Evolutionary conservation across 192 early-diverging fungal species (phyloP).

Genomic region (Coemansia sp.): DNA sequence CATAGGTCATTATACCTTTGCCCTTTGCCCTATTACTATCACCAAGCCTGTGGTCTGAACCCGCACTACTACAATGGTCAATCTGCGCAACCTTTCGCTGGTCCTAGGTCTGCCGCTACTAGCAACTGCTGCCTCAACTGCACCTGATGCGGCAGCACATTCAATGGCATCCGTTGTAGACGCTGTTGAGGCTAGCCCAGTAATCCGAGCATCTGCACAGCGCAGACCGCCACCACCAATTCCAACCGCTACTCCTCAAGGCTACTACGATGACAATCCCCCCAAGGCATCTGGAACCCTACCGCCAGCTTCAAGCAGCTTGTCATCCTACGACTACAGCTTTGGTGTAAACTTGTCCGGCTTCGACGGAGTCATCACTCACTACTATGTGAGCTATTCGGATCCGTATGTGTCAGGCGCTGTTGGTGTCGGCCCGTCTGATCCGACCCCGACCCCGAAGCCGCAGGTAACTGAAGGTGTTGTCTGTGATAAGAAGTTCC

Average conservation of each 20-base stretch:
- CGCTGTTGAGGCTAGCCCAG: background rate
- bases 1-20: no score
- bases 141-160: background rate
- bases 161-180: background rate
- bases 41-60: background rate
- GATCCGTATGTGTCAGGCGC: conserved; percentile 41
- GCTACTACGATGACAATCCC: conserved; percentile 2
- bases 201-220: background rate
- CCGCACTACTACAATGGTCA: background rate
- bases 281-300: background rate
- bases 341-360: conserved; percentile 40
- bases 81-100: background rate
- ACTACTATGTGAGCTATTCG: conserved; percentile 50
- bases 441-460: conserved; percentile 24
- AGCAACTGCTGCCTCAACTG: conserved; percentile 9
- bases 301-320: conserved; percentile 10
- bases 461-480: conserved; percentile 5
- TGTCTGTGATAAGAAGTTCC: conserved; percentile 28
- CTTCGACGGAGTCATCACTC: conserved; percentile 33
- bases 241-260: background rate
- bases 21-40: background rate
- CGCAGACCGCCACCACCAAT: conserved; percentile 4
- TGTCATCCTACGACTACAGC: conserved; percentile 23
- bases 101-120: conserved; percentile 1
- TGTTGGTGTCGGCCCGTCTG: conserved; percentile 26